Evolutionary conservation across 1,284 basidiomycete genomes (phyloP).

Genomic region (Pascua sp.): DNA sequence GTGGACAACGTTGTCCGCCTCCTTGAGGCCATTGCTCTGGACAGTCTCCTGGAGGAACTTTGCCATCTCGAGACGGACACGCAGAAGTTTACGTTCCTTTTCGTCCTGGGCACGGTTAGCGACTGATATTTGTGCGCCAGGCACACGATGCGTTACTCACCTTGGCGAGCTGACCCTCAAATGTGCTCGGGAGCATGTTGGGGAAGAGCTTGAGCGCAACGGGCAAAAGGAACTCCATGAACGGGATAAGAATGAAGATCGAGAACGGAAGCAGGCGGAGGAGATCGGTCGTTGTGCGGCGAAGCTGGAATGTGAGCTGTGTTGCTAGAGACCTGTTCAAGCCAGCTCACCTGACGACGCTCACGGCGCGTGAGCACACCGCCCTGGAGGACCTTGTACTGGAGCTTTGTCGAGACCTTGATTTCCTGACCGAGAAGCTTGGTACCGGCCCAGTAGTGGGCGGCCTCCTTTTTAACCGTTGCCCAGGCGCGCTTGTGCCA

Average conservation of each 20-base stretch:
- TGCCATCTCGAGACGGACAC: constrained; percentile 95
- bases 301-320: constrained; percentile 59
- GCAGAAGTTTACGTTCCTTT: constrained; percentile 91
- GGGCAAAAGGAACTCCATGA: constrained; percentile 97
- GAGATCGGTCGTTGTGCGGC: constrained; percentile 87
- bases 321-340: not conserved
- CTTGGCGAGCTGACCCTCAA: constrained; percentile 92
- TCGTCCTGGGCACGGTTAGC: constrained; percentile 64
- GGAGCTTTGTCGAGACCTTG: constrained; percentile 78
- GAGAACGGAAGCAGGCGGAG: constrained; percentile 91
- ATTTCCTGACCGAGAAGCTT: constrained; percentile 95
- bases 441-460: constrained; percentile 96
- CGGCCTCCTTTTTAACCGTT: constrained; percentile 90
- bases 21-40: constrained; percentile 78
- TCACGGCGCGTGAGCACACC: constrained; percentile 88
- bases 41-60: constrained; percentile 99
- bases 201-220: constrained; percentile 97
- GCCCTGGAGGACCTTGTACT: constrained; percentile 89
- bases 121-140: not conserved
- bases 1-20: constrained; percentile 86
- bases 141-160: constrained; percentile 52
- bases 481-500: constrained; percentile 61
- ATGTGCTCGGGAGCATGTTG: constrained; percentile 97
- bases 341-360: constrained; percentile 70
- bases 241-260: constrained; percentile 92